Base-by-base conservation (phyloP, 106 monocot genomes). In the Phalaenopsis aphrodite region DNA sequence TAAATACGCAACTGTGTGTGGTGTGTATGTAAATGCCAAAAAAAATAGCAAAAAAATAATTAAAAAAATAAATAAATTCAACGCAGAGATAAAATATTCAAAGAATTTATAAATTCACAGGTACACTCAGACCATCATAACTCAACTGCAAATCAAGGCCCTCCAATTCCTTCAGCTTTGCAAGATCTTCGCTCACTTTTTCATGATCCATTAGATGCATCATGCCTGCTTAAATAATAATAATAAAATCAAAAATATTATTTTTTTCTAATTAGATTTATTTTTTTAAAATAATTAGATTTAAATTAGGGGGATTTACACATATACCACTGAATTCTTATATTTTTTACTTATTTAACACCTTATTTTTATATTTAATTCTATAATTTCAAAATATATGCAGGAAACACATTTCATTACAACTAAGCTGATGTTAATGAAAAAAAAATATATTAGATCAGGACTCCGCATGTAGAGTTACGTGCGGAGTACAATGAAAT, bases 201-300 rank as follows among this genome's bases (percentile, higher is more conserved):
- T 94, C 92, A 45, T 99, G 98, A 66, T 99, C 92, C 94, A 98
- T 98, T 68, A 92, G 82, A 86, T 98, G 94, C 92, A 92, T 97
- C 97, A 97, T 97, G 16, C 97, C 97, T 97, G 5, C 42, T 38
- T 17, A 80, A 23, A 77, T 48, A 37, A 45, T 74, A 45, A 45
- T 0, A 74, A 3, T 43, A 18, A 37, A 39, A 74, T 74, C 74
- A 45, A 39, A 17, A 42, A 3, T 69, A 3, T 69, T 69, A 9
- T 39, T 38, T 39, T 11, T 39, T 69, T 37, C 69, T 39, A 38
- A 12, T 14, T 69, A 61, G 12, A 52, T 52, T 12, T 52, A 52
- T 38, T 39, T 11, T 39, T 69, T 14, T 69, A 1, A 5, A 11
- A 37, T 39, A 38, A 12, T 14, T 69, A 61, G 12, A 52, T 52